phyloP scores from a whole-genome alignment of 352 stramenopile species.

The Phytophthora tentaculata region DNA sequence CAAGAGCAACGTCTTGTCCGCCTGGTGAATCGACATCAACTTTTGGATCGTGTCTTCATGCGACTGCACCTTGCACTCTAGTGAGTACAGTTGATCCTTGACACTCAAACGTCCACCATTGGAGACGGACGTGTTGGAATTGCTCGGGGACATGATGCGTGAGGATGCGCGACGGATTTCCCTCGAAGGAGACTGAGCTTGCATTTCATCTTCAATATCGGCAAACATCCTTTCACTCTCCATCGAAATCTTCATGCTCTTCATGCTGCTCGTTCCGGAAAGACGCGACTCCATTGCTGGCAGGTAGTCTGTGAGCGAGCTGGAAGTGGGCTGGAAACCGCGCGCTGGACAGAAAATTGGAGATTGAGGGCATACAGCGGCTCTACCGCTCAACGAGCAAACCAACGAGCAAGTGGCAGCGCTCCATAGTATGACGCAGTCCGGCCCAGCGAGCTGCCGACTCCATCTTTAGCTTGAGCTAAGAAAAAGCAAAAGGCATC shows the following conservation, averaged over 20 bases:
- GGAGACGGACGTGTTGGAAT: conserved; percentile 45
- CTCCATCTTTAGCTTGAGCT: conserved; percentile 25
- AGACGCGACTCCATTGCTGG: conserved; percentile 68
- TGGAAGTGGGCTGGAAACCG: conserved; percentile 11
- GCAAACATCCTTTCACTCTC: conserved; percentile 83
- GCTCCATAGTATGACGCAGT: conserved; percentile 3
- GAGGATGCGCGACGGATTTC: conserved; percentile 71
- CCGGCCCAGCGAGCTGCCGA: neutral
- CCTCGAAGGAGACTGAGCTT: conserved; percentile 51
- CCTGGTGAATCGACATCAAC: conserved; percentile 83
- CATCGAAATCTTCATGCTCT: conserved; percentile 87
- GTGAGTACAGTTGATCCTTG: conserved; percentile 81
- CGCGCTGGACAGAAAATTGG: conserved; percentile 32
- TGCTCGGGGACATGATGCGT: conserved; percentile 62
- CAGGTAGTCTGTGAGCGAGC: neutral
- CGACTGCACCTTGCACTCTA: conserved; percentile 81
- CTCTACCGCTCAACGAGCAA: conserved; percentile 18
- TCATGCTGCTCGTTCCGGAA: conserved; percentile 67
- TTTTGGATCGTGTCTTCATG: conserved; percentile 88
- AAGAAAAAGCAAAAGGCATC: conserved; percentile 18
- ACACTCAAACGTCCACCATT: conserved; percentile 59
- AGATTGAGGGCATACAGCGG: conserved; percentile 28
- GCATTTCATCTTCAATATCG: conserved; percentile 76
- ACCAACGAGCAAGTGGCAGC: conserved; percentile 18
- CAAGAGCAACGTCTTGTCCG: conserved; percentile 76